Percentiles rank a stretch among this genome's conserved stretches.
Conservation (phyloP, 106 monocot species). For the Allium fistulosum region DNA sequence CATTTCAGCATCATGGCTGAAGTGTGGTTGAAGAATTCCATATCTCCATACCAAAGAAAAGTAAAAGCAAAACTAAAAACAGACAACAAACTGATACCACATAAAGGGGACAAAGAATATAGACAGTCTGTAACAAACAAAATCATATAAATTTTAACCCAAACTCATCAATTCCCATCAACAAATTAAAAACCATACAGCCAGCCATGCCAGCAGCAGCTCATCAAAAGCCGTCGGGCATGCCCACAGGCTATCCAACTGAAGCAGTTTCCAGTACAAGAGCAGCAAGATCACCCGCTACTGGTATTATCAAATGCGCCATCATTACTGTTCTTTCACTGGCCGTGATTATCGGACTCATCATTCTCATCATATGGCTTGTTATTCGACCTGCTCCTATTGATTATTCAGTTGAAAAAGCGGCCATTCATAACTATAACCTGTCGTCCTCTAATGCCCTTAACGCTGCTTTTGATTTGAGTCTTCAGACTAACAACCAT, state of each 20-base stretch:
- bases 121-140: too few relatives aligned
- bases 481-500: constrained; percentile 43
- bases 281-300: too few relatives aligned
- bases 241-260: too few relatives aligned
- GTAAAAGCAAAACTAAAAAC: too few relatives aligned
- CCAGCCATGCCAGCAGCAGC: neutral
- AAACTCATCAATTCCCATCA: neutral
- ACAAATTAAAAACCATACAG: neutral
- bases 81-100: neutral
- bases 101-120: neutral
- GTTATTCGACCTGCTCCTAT: constrained; percentile 42
- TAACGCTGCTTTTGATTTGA: constrained; percentile 62
- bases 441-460: constrained; percentile 33
- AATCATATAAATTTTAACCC: too few relatives aligned
- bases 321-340: constrained; percentile 22
- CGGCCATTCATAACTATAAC: constrained; percentile 42
- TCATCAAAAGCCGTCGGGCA: too few relatives aligned
- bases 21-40: constrained; percentile 6
- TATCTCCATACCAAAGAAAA: neutral
- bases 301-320: constrained; percentile 14
- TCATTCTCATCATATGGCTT: constrained; percentile 56
- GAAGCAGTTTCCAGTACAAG: too few relatives aligned
- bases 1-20: neutral
- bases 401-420: constrained; percentile 56
- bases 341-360: constrained; percentile 35